Conservation (phyloP, 176 grass and related monocot genomes). For the Triticum dicoccoides region DNA sequence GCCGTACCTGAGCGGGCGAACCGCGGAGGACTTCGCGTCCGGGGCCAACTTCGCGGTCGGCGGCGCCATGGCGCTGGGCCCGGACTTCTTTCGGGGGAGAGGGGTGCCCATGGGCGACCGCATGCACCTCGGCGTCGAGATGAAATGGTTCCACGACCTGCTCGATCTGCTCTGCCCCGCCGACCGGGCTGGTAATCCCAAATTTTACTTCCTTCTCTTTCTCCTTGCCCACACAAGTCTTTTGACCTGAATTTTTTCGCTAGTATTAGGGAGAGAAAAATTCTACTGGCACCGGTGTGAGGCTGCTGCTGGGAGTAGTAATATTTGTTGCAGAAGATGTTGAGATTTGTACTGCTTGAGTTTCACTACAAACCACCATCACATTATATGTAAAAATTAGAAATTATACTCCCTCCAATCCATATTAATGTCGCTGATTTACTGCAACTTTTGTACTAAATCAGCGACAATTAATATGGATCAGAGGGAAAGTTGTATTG, state of each 20-base stretch:
- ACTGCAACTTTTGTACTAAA: too few species aligned
- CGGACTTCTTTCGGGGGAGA: conserved; percentile 56
- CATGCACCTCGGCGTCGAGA: conserved; percentile 59
- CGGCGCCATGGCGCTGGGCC: conserved; percentile 66
- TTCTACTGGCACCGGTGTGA: not conserved
- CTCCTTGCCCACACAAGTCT: not conserved
- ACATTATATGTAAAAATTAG: not conserved
- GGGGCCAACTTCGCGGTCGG: conserved; percentile 89
- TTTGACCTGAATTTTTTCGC: not conserved
- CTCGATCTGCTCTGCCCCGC: conserved; percentile 39
- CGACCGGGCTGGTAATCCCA: conserved; percentile 21
- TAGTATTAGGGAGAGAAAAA: not conserved
- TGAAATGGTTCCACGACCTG: conserved; percentile 73
- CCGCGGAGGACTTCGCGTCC: conserved; percentile 41
- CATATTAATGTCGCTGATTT: too few species aligned
- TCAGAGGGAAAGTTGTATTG: too few species aligned
- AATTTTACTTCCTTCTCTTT: not conserved
- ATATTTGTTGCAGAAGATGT: not conserved
- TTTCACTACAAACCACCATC: not conserved
- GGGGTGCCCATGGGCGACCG: conserved; percentile 51
- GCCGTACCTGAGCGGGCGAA: conserved; percentile 54
- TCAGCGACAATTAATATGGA: too few species aligned
- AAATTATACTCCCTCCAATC: not conserved
- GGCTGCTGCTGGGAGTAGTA: not conserved
- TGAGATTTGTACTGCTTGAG: not conserved